Conservation (phyloP, 2,329 filamentous ascomycete genomes). For the Aureobasidium subglaciale region DNA sequence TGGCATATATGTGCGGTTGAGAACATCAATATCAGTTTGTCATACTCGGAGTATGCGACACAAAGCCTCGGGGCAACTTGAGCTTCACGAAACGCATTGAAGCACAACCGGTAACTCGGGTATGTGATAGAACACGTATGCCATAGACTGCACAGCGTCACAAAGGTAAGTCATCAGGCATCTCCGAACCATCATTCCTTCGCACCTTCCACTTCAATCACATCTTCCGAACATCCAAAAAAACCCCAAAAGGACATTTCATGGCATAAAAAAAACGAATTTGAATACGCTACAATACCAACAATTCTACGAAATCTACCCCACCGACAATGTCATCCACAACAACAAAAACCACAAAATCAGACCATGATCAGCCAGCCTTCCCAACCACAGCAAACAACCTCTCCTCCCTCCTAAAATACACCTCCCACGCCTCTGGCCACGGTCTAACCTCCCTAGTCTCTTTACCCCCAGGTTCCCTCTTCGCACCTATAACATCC, state of each 20-base stretch:
- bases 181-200: no score
- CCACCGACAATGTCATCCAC: background rate
- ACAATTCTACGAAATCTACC: background rate
- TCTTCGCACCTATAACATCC: conserved; percentile 43
- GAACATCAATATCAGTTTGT: no score
- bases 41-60: no score
- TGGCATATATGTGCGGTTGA: no score
- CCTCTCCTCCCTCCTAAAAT: conserved; percentile 34
- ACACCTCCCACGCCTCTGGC: conserved; percentile 32
- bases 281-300: background rate
- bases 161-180: no score
- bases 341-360: background rate
- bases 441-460: conserved; percentile 42
- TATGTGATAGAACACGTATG: no score
- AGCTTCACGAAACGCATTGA: no score
- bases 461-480: conserved; percentile 42
- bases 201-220: no score
- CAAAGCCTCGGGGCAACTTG: background rate
- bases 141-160: no score
- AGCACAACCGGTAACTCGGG: no score
- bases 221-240: background rate
- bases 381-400: conserved; percentile 23
- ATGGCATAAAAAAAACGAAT: no score
- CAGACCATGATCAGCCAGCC: conserved; percentile 18
- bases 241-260: no score